phyloP scores from a whole-genome alignment of 2,329 filamentous ascomycete species.

The Alternaria metachromatica region DNA sequence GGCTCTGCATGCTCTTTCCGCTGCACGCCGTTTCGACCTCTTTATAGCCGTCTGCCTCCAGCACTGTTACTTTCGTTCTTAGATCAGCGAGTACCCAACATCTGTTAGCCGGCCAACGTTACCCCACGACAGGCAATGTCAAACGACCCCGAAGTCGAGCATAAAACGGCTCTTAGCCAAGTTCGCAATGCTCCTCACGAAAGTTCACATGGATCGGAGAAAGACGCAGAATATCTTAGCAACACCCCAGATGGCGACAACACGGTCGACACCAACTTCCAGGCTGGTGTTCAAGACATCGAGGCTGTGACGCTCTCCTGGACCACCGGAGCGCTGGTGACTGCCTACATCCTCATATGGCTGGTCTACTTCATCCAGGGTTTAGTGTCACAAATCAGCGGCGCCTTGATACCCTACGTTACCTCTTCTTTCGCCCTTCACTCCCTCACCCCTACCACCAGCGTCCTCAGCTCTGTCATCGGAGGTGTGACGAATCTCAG shows the following conservation, averaged over 20 bases:
- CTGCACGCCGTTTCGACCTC: neutral
- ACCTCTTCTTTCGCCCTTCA: constrained; percentile 41
- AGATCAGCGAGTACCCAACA: neutral
- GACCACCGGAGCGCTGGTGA: constrained; percentile 3
- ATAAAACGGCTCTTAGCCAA: neutral
- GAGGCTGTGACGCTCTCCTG: constrained; percentile 6
- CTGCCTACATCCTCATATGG: constrained; percentile 10
- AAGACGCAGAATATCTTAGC: neutral
- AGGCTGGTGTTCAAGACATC: constrained; percentile 7
- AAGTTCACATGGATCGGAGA: neutral
- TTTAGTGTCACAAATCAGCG: constrained; percentile 48
- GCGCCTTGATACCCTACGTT: constrained; percentile 47
- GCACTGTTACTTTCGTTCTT: neutral
- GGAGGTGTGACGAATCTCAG: constrained; percentile 45
- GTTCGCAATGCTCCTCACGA: neutral
- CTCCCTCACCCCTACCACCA: constrained; percentile 40
- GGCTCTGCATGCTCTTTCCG: neutral
- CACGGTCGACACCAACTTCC: neutral
- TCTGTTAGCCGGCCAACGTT: neutral
- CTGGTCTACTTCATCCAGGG: constrained; percentile 51
- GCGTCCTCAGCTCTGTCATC: constrained; percentile 43
- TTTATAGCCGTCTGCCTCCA: neutral
- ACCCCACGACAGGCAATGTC: neutral
- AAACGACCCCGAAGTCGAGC: neutral
- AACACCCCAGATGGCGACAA: neutral